Base-by-base conservation (phyloP, 2,329 filamentous ascomycete species). In the Lachnellula willkommii region DNA sequence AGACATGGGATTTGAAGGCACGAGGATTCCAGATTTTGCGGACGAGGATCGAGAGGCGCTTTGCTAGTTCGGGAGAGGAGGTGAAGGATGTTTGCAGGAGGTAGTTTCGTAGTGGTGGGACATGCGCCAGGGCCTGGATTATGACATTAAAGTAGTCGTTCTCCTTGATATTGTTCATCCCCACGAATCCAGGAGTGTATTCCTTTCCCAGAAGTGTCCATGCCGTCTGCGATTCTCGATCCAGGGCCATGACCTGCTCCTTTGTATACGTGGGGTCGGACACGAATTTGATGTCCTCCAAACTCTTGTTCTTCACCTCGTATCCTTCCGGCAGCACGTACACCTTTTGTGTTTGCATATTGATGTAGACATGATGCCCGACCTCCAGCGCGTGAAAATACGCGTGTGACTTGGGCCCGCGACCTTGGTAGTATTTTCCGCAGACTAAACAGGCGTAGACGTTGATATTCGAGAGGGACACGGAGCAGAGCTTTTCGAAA, bases 151-250 rank as follows among this genome's bases (percentile, higher is more conserved):
- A 81, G 75, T 99, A 99, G 76, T 99, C 94, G 74, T 99, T 99
- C 56, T 94, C 90, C 73, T 99, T 99, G 79, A 99, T 96, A 74
- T 99, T 99, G 79, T 99, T 99, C 89, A 99, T 95, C 63, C 94
- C 94, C 59, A 99, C 90, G 70, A 92, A 99, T 5, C 94, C 93
- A 20, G 94, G 94, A 63, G 87, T 87, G 74, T 99, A 99, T 70
- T 88, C 84, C 72, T 88, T 89, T 60, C 90, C 90, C 50, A 79
- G 79, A 43, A 97, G 79, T 66, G 95, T 93, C 81, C 87, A 91
- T 46, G 84, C 82, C 17, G 76, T 79, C 67, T 79, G 78, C 52
- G 77, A 75, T 62, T 78, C 73, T 52, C 84, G 82, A 74, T 97
- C 94, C 62, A 97, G 75, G 66, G 84, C 83, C 66, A 83, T 79